Evolutionary conservation across 768 basidiomycete genomes (phyloP), one percentile per base, ranked within the genome.

Genomic region (Boletus rubroflammeus): DNA sequence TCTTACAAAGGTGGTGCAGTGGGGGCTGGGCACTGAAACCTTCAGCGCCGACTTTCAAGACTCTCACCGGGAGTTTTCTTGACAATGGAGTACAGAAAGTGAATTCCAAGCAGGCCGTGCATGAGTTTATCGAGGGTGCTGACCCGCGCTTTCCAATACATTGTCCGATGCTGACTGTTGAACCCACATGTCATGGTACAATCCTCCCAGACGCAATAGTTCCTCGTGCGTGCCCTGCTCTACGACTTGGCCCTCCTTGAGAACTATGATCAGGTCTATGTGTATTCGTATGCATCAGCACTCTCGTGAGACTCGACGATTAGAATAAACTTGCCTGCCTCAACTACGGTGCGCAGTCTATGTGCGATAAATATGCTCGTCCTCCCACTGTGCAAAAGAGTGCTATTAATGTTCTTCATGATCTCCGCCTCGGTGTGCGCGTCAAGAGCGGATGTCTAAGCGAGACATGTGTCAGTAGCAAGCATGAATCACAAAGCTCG

Each of bases 281-380:
- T 9, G 34, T 48, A 21, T 19, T 11, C 2, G 34, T 8, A n/a
- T 23, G 34, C 23, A 21, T 61, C 23, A 55, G 53, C 40, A 29
- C 23, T 15, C 23, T 1, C 19, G 9, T n/a, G 17, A 11, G 17
- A 39, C 55, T 23, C 19, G 41, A 55, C 53, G 13, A 35, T 19
- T 14, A n/a, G 6, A 46, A 49, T 9, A 11, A 14, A 74, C 78
- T 56, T 60, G 85, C 90, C 92, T n/a, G 93, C 83, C 70, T 96
- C 93, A 25, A 93, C 84, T 19, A 97, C 83, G 0, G 93, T 96
- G 39, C 92, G 83, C 41, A 99, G 72, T 48, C 91, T 79, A 70
- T 99, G 97, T 0, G 97, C 97, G 55, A 99, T 95, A 67, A 99
- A 99, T 57, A 99, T 90, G 57, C 92, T 94, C 28, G 97, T 99